A percentile compares a stretch with the other conserved stretches of the same genome.
Evolutionary conservation across 495 filamentous ascomycete species (phyloP).

Genomic region (Clavariopsis aquatica): DNA sequence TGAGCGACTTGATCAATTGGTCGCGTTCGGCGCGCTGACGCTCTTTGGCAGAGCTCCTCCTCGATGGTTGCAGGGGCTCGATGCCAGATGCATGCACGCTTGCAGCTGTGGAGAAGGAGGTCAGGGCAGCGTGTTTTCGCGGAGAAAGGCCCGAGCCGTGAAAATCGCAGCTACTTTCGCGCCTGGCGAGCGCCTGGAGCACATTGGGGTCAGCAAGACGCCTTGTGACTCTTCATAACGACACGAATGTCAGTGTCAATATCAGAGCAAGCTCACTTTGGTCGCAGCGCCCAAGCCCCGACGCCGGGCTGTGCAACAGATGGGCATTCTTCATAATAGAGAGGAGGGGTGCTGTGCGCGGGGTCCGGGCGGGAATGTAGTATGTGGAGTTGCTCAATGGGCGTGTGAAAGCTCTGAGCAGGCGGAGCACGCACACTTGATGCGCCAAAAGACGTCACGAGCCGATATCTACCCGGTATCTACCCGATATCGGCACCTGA

Average conservation of each 20-base stretch:
- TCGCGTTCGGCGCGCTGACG: constrained; percentile 36
- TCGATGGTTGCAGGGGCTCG: neutral
- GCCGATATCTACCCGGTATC: constrained; percentile 1
- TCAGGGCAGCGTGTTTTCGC: too few relatives aligned
- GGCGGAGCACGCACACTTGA: neutral
- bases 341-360: neutral
- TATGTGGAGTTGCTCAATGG: neutral
- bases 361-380: neutral
- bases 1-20: constrained; percentile 28
- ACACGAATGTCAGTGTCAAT: too few relatives aligned
- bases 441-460: neutral
- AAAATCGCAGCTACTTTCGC: neutral
- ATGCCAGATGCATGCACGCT: neutral
- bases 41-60: constrained; percentile 27
- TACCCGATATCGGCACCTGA: neutral
- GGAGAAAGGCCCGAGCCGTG: too few relatives aligned
- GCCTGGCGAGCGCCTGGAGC: constrained; percentile 7
- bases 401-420: too few relatives aligned
- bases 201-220: neutral
- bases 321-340: constrained; percentile 36
- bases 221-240: neutral
- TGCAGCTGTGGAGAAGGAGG: constrained; percentile 9
- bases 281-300: constrained; percentile 25
- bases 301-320: constrained; percentile 32
- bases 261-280: constrained; percentile 3